Conservation (phyloP, 2,329 filamentous ascomycete genomes). For the Curvularia eragrostidis region DNA sequence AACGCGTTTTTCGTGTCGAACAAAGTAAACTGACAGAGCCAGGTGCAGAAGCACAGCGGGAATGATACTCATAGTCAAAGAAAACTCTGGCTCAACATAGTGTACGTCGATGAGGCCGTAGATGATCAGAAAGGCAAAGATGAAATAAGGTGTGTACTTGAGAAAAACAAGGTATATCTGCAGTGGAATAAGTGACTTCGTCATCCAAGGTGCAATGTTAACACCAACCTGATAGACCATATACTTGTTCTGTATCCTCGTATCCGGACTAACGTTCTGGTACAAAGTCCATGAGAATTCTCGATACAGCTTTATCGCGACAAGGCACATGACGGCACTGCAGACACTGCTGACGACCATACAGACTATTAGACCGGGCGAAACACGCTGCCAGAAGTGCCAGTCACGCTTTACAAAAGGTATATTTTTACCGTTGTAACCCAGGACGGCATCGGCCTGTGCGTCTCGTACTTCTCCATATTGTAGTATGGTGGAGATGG, state of each 20-base stretch:
- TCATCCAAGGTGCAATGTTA: background rate
- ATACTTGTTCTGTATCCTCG: constrained; percentile 19
- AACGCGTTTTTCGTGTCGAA: constrained; percentile 20
- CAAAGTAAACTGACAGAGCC: constrained; percentile 19
- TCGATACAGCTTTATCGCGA: constrained; percentile 13
- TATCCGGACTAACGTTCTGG: constrained; percentile 23
- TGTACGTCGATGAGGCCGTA: constrained; percentile 34
- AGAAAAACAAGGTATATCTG: constrained; percentile 29
- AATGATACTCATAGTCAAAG: constrained; percentile 34
- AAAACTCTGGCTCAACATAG: constrained; percentile 30
- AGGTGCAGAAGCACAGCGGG: constrained; percentile 25
- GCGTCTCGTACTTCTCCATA: constrained; percentile 21
- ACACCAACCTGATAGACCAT: constrained; percentile 23
- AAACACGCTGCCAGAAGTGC: constrained; percentile 15
- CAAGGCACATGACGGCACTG: constrained; percentile 7
- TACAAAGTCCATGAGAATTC: constrained; percentile 33
- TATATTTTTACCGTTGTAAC: background rate
- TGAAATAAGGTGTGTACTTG: constrained; percentile 29
- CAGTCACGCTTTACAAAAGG: constrained; percentile 25
- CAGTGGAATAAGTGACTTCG: background rate
- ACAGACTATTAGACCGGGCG: constrained; percentile 12
- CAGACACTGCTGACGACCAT: constrained; percentile 9
- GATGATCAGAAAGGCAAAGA: constrained; percentile 29
- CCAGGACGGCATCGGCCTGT: background rate
- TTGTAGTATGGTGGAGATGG: constrained; percentile 27